Conservation (phyloP, 441 rosid species). For the Macaranga tanarius region DNA sequence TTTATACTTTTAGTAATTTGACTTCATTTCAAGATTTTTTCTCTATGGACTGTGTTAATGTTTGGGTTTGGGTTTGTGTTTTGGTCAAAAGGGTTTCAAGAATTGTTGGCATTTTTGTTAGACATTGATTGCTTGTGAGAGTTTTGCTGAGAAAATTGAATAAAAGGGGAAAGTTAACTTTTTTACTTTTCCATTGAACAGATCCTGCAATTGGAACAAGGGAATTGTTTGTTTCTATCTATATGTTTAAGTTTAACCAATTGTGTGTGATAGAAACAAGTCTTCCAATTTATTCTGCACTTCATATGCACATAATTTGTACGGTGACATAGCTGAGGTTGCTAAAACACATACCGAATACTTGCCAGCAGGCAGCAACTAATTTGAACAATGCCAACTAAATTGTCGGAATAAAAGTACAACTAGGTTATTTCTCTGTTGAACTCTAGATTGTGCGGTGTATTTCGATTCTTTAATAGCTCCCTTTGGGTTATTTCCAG, state of each 20-base stretch:
- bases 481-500: neutral
- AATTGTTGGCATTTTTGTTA: neutral
- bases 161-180: neutral
- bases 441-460: too few relatives aligned
- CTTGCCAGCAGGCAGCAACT: neutral
- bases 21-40: neutral
- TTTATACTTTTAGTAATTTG: neutral
- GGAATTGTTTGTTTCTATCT: neutral
- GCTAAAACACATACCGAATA: neutral
- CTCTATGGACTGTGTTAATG: neutral
- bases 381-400: neutral
- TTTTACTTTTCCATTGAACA: neutral
- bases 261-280: neutral
- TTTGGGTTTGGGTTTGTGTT: neutral
- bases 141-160: neutral
- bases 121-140: neutral
- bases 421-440: too few relatives aligned
- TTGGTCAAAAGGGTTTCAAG: slow-evolving; percentile 10
- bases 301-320: neutral
- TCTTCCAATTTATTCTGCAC: neutral
- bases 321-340: neutral
- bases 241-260: neutral
- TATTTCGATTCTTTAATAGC: neutral
- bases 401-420: neutral
- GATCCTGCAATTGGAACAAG: neutral